Evolutionary conservation across 2,329 filamentous ascomycete genomes (phyloP).

Genomic region (Paecilomyces formosus): DNA sequence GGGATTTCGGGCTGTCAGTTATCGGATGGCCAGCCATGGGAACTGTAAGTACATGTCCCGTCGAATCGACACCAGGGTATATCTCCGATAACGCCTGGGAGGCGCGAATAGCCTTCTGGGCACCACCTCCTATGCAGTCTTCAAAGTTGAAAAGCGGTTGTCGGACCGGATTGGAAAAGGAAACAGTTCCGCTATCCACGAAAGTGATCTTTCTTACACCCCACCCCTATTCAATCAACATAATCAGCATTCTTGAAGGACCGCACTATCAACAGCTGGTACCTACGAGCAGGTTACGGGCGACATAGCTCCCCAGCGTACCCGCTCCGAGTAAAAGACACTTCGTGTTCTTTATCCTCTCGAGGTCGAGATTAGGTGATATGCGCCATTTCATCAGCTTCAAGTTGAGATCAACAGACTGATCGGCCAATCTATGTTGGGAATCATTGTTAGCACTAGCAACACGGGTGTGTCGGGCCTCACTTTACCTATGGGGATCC

Average conservation of each 20-base stretch:
- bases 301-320: slow-evolving; percentile 89
- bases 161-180: slow-evolving; percentile 91
- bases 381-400: slow-evolving; percentile 99
- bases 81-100: slow-evolving; percentile 75
- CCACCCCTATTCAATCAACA: slow-evolving; percentile 56
- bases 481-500: slow-evolving; percentile 63
- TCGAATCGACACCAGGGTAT: slow-evolving; percentile 79
- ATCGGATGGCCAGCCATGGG: slow-evolving; percentile 95
- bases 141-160: slow-evolving; percentile 88
- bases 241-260: slow-evolving; percentile 2
- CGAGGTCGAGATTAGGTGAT: slow-evolving; percentile 77
- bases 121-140: slow-evolving; percentile 80
- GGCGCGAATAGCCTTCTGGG: slow-evolving; percentile 72
- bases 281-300: slow-evolving; percentile 67
- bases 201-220: slow-evolving; percentile 93
- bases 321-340: slow-evolving; percentile 88
- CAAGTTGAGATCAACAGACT: slow-evolving; percentile 90
- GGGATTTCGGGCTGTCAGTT: slow-evolving; percentile 61
- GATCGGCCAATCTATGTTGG: slow-evolving; percentile 62
- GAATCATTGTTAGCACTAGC: background rate
- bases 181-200: slow-evolving; percentile 86
- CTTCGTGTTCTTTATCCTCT: slow-evolving; percentile 79
- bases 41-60: slow-evolving; percentile 74
- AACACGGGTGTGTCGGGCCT: background rate
- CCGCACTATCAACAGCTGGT: background rate